Base-by-base conservation (phyloP, 495 filamentous ascomycete genomes). In the Penicillium riverlandense region DNA sequence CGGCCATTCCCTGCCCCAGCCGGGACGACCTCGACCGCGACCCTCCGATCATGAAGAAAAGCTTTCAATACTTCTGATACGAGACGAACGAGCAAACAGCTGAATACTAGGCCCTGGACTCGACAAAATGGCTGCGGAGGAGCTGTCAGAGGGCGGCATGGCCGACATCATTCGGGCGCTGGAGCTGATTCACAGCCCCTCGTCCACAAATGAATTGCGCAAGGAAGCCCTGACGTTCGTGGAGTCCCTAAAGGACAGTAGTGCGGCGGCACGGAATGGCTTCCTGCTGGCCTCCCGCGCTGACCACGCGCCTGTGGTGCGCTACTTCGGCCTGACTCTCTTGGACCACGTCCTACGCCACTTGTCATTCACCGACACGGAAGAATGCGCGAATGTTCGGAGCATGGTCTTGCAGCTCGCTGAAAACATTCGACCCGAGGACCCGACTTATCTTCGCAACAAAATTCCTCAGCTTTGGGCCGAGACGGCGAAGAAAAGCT, bases 401-500 rank as follows among this genome's bases (percentile, higher is more conserved):
- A 66, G 71, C 34, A 89, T 87, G 76, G 75, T 94, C 30, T 64
- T 95, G 29, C 69, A 83, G 58, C 79, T 99, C 11, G 84, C 90
- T n/a, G 78, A 84, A 52, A 70, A 74, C 43, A 72, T 91, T 43
- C 70, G 77, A 8, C 75, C 77, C 40, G 74, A 83, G 15, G 91
- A 99, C 58, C 88, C 90, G 3, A 53, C 75, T 15, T 97, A 88
- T 56, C 65, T 97, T 49, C 79, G 90, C 54, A 97, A 92, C 69
- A 97, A 97, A 65, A 84, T 92, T 29, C 87, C 89, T n/a, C 85
- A 91, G 65, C 66, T 97, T 45, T 97, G 92, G 94, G 85, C 88
- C 7, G 92, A 96, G 60, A 67, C 95, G 40, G 89, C 90, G 22
- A 97, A 99, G 69, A 77, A 90, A 55, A 86, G 79, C 54, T 99